Base-by-base conservation (phyloP, 2,329 filamentous ascomycete genomes). In the Pseudogymnoascus sp. region DNA sequence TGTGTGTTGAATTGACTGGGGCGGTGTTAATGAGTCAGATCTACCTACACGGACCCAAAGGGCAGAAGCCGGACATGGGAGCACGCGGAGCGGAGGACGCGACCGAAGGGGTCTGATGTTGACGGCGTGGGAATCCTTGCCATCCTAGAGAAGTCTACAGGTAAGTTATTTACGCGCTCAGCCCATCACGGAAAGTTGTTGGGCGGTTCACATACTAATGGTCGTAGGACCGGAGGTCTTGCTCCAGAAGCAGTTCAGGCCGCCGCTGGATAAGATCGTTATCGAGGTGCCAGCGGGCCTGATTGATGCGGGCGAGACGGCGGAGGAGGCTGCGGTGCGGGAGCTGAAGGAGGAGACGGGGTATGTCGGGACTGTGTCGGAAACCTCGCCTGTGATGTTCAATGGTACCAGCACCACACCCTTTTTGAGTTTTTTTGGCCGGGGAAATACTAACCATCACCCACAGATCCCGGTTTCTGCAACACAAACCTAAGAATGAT, bases 101-200 rank as follows among this genome's bases (percentile, higher is more conserved):
- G 88, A 3, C 86, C 87, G 11, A 76, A 78, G 62, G 78, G 74
- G 66, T 79, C 79, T 63, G 82, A 83, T 35, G 85, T 91, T 61
- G 89, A 92, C 69, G 88, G 86, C 61, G 87, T 91, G 12, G 87
- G 87, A 64, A 89, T 92, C 63, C 79, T 90, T 14, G 88, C 87
- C 43, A 83, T 91, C 66, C 76, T 92, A 12, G 76, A 84, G 65
- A 81, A 80, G 66, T 72, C 79, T 7, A 74, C 75, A 0, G 81
- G 81, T 75, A 70, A 73, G 41, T 8, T 55, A 31, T 55, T 55
- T 31, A 33, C 26, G n/a, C 4, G n/a, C 5, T 11, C 8, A 31
- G 3, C 26, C 45, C 4, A 6, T 16, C 63, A 12, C 12, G 29
- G 23, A 3, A 4, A 33, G 14, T 31, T 52, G 3, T 52, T 3